These are phyloP conservation scores for Luffa aegyptiaca DNA, from an alignment of 306 rosid genomes.

Conservation along the genomic window DNA sequence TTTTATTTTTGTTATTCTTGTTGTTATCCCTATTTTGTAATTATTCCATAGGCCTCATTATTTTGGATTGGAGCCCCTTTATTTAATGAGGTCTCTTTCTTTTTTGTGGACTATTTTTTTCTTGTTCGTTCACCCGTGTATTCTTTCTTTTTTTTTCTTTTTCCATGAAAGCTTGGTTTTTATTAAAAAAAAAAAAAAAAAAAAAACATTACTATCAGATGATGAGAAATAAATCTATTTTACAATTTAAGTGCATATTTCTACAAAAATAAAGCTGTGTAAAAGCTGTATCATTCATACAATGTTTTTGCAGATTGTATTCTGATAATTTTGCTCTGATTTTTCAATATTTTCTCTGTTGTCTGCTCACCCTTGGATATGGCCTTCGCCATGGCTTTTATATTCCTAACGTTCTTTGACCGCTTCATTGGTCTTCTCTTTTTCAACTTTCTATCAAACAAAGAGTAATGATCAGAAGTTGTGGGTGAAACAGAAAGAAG, in stretches of 20 bases:
- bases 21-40: no score
- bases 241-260: neutral
- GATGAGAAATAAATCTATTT: no score
- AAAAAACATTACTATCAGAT: no score
- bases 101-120: no score
- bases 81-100: no score
- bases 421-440: constrained; percentile 85
- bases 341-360: constrained; percentile 41
- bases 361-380: constrained; percentile 44
- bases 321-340: constrained; percentile 51
- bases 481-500: neutral
- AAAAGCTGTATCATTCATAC: constrained; percentile 28
- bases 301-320: constrained; percentile 66
- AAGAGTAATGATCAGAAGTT: neutral
- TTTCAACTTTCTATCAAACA: constrained; percentile 48
- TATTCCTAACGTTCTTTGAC: constrained; percentile 56
- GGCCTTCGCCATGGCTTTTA: constrained; percentile 61
- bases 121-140: no score
- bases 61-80: no score
- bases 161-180: no score
- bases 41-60: no score
- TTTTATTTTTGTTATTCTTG: no score
- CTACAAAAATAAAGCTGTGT: neutral
- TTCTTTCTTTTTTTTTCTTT: no score
- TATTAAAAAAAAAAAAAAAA: no score